phyloP scores from a whole-genome alignment of 805 yeast species.

The Saccharomyces jurei region DNA sequence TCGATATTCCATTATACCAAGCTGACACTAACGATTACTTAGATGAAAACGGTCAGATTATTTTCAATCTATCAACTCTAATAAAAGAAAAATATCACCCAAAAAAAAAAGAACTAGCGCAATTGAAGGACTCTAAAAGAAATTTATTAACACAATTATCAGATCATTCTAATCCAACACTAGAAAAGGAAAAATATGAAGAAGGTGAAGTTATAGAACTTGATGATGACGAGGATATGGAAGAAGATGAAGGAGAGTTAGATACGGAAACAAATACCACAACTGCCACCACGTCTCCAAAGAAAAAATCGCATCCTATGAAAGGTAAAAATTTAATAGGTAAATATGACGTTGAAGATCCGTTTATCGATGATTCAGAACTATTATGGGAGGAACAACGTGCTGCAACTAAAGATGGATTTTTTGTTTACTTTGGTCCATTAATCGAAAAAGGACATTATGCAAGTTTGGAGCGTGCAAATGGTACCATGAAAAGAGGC shows the following conservation, averaged over 20 bases:
- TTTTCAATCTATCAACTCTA: slow-evolving; percentile 22
- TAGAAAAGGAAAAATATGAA: slow-evolving; percentile 14
- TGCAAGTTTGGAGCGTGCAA: slow-evolving; percentile 40
- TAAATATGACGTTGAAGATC: slow-evolving; percentile 86
- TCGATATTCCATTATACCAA: slow-evolving; percentile 27
- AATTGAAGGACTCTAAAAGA: slow-evolving; percentile 15
- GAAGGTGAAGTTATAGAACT: slow-evolving; percentile 16
- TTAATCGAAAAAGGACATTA: slow-evolving; percentile 54
- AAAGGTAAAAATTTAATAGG: slow-evolving; percentile 70
- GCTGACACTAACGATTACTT: slow-evolving; percentile 22
- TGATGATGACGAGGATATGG: slow-evolving; percentile 19
- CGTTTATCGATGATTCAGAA: slow-evolving; percentile 94
- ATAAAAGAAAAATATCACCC: not conserved
- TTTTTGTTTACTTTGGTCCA: slow-evolving; percentile 92
- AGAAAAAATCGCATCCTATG: slow-evolving; percentile 33
- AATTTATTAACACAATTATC: slow-evolving; percentile 16
- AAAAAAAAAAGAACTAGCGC: not conserved
- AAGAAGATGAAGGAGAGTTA: slow-evolving; percentile 17
- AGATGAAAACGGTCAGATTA: slow-evolving; percentile 31
- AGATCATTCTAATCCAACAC: slow-evolving; percentile 6
- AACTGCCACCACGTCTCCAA: slow-evolving; percentile 14
- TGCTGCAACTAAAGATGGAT: slow-evolving; percentile 88
- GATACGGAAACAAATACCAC: slow-evolving; percentile 14
- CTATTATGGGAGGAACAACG: slow-evolving; percentile 88
- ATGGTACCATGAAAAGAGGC: slow-evolving; percentile 36